Evolutionary conservation across 768 basidiomycete species (phyloP).

Genomic region (Russula griseocarnosa): DNA sequence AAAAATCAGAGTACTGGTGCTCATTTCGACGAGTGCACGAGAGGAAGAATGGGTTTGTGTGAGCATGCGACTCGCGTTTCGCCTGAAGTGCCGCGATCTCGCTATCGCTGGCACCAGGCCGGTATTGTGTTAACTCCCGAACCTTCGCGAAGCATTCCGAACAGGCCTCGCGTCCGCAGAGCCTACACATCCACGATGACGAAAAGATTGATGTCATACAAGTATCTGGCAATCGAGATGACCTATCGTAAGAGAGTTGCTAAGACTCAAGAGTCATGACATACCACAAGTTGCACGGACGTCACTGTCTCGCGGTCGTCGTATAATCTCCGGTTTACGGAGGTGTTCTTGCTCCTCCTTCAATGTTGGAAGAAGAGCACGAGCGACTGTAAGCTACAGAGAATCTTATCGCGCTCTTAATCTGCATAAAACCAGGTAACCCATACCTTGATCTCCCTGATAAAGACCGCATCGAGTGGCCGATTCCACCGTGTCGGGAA

Average conservation of each 20-base stretch:
- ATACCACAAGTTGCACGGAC: slow-evolving; percentile 82
- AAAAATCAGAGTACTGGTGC: slow-evolving; percentile 63
- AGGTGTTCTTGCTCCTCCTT: slow-evolving; percentile 63
- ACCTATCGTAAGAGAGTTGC: slow-evolving; percentile 16
- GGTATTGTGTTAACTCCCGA: slow-evolving; percentile 55
- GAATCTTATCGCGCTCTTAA: slow-evolving; percentile 9
- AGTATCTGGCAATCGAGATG: slow-evolving; percentile 55
- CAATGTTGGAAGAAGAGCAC: slow-evolving; percentile 63
- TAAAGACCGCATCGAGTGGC: slow-evolving; percentile 46
- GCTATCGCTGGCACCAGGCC: slow-evolving; percentile 43
- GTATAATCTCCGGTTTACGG: slow-evolving; percentile 53
- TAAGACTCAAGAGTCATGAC: slow-evolving; percentile 30
- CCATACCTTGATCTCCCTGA: slow-evolving; percentile 58
- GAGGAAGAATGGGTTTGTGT: slow-evolving; percentile 69
- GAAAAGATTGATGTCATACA: slow-evolving; percentile 94
- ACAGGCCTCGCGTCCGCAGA: slow-evolving; percentile 88
- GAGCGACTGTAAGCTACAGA: slow-evolving; percentile 59
- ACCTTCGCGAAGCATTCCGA: slow-evolving; percentile 76
- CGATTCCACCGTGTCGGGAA: slow-evolving; percentile 69
- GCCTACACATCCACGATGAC: slow-evolving; percentile 84
- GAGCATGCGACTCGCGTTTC: slow-evolving; percentile 56
- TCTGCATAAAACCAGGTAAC: neutral
- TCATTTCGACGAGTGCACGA: slow-evolving; percentile 68
- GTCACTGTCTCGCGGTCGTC: slow-evolving; percentile 72
- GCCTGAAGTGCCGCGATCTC: slow-evolving; percentile 49